A percentile compares a stretch with the other conserved stretches of the same genome.
phyloP scores from a whole-genome alignment of 1,284 basidiomycete species.

The Somion occarium region DNA sequence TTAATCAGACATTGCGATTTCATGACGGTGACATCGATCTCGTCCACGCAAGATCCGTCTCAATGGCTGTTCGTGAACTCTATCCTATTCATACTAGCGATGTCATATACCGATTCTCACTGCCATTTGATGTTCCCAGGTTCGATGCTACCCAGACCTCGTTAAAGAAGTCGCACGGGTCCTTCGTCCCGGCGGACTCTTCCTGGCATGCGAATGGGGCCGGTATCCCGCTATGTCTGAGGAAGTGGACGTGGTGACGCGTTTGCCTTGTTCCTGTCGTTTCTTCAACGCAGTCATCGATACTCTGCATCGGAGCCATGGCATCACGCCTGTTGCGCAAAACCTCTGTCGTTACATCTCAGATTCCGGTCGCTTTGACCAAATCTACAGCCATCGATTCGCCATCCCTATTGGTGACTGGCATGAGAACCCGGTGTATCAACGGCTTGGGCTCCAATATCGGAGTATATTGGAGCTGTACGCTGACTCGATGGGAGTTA shows the following conservation, averaged over 20 bases:
- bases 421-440: slow-evolving; percentile 29
- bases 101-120: not conserved
- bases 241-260: slow-evolving; percentile 25
- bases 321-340: slow-evolving; percentile 32
- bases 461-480: slow-evolving; percentile 28
- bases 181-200: slow-evolving; percentile 58
- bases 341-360: slow-evolving; percentile 33
- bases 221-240: slow-evolving; percentile 35
- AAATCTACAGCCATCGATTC: slow-evolving; percentile 28
- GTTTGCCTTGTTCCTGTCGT: slow-evolving; percentile 14
- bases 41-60: slow-evolving; percentile 54
- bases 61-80: slow-evolving; percentile 48
- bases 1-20: slow-evolving; percentile 47
- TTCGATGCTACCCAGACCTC: slow-evolving; percentile 43
- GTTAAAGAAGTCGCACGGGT: slow-evolving; percentile 54
- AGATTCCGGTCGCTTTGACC: slow-evolving; percentile 33
- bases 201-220: slow-evolving; percentile 59
- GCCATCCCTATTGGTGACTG: slow-evolving; percentile 48
- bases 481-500: slow-evolving; percentile 34
- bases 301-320: slow-evolving; percentile 30
- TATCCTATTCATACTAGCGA: not conserved
- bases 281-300: slow-evolving; percentile 42
- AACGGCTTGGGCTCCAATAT: slow-evolving; percentile 32
- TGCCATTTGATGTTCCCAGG: slow-evolving; percentile 28
- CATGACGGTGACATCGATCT: slow-evolving; percentile 48